Percentiles rank a stretch among this genome's conserved stretches.
These are phyloP conservation scores for Spinellus fusiger DNA, from an alignment of 192 early-diverging fungal genomes.

Conservation along the genomic window DNA sequence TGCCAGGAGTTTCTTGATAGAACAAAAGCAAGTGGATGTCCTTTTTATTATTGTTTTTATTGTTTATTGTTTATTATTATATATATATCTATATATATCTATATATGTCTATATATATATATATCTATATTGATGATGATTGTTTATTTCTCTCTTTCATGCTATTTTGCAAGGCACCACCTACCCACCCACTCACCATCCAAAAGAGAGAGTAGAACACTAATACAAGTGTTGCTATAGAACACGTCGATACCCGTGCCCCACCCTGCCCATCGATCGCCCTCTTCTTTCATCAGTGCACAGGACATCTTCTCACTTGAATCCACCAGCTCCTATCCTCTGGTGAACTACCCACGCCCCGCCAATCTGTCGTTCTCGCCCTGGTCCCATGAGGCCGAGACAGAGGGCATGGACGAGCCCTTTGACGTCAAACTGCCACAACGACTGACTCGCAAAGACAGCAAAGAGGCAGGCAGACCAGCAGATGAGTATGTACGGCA, in stretches of 20 bases:
- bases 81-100: background rate
- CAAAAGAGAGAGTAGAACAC: background rate
- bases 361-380: constrained; percentile 37
- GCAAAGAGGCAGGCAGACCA: constrained; percentile 29
- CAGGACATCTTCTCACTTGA: constrained; percentile 48
- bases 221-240: constrained; percentile 17
- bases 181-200: too few species aligned
- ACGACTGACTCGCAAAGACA: background rate
- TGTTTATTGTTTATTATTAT: background rate
- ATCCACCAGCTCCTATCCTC: constrained; percentile 11
- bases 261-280: constrained; percentile 37
- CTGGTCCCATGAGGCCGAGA: constrained; percentile 7
- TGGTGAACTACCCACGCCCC: constrained; percentile 23
- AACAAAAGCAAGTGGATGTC: constrained; percentile 31
- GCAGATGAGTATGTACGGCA: constrained; percentile 43
- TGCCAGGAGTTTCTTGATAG: constrained; percentile 37
- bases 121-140: too few species aligned
- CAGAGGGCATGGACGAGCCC: background rate
- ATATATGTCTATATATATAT: too few species aligned
- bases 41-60: background rate
- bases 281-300: constrained; percentile 46
- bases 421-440: background rate
- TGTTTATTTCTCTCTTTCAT: too few species aligned
- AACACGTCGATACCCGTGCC: constrained; percentile 34
- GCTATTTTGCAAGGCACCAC: too few species aligned